Evolutionary conservation across 1,139 yeast species (phyloP).

Genomic region (Citeromyces hawaiiensis): DNA sequence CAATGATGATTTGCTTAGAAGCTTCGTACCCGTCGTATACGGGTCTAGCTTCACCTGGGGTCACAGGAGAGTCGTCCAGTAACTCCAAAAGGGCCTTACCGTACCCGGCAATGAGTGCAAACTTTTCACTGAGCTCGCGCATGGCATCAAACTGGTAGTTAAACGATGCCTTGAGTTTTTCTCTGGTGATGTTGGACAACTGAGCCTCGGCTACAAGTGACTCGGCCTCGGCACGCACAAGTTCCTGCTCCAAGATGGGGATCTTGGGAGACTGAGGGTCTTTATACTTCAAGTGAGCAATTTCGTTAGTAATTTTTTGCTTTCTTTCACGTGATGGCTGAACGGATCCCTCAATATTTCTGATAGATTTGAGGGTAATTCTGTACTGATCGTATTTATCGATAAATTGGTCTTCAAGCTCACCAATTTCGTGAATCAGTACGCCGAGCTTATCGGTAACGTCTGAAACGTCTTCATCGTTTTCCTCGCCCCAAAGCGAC

Average conservation of each 20-base stretch:
- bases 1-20: constrained; percentile 74
- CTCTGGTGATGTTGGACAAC: constrained; percentile 76
- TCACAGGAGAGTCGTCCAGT: constrained; percentile 73
- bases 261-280: constrained; percentile 79
- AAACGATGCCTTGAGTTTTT: constrained; percentile 75
- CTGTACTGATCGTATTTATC: constrained; percentile 82
- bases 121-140: constrained; percentile 74
- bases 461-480: constrained; percentile 76
- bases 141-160: constrained; percentile 74
- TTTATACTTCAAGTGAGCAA: constrained; percentile 72
- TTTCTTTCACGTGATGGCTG: constrained; percentile 83
- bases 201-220: constrained; percentile 86
- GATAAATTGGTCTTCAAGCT: constrained; percentile 76
- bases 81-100: constrained; percentile 78
- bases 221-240: constrained; percentile 86
- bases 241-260: constrained; percentile 72
- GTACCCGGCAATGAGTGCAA: constrained; percentile 78
- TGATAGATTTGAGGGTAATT: constrained; percentile 64
- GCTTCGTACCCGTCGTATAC: constrained; percentile 84
- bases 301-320: constrained; percentile 74
- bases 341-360: constrained; percentile 79
- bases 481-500: constrained; percentile 75
- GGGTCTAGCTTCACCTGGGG: constrained; percentile 87
- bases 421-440: constrained; percentile 70
- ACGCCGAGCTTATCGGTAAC: constrained; percentile 83